Base-by-base conservation (phyloP, 441 rosid species). In the Flueggea neowawraea region DNA sequence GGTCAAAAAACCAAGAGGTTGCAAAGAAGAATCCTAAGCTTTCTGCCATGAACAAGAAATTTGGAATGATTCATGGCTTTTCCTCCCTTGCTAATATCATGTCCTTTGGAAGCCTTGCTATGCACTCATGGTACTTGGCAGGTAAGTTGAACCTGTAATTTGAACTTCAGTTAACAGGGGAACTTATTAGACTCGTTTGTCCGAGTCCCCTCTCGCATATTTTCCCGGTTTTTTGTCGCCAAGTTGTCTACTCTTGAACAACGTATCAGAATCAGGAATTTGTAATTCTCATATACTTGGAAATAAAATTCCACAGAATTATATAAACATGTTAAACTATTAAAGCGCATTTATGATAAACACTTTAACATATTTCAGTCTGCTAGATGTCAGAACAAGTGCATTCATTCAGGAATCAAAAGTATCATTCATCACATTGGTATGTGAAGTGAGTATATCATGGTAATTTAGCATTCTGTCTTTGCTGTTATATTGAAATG, bases 31-130 rank as follows among this genome's bases (percentile, higher is more conserved):
- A 75, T 61, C 94, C 91, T 0, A 83, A 85, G 76, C 89, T 89
- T 47, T 90, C 91, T 53, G 88, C 91, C 28, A 84, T 89, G 96
- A 89, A 89, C 77, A 89, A 89, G 83, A 89, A 89, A 78, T 89
- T 89, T 16, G 94, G 94, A 54, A 87, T 89, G 96, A 82, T 89
- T 69, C 96, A 83, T 12, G 94, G 94, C 6, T 60, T 89, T 51
- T 89, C 96, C 1, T 89, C 94, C 31, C 82, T 89, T 57, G 93
- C 96, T 15, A 87, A 89, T 66, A 83, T 89, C 31, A 76, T 84
- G 69, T 63, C 89, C 31, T 86, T 86, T 60, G 96, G 93, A 10
- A 75, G 96, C 70, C 93, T 89, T 64, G 93, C 93, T 53, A 79
- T 86, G 80, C 96, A 87, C 73, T 84, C 93, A 0, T 86, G 96